These are phyloP conservation scores for Neurospora crassa DNA, from an alignment of 2,329 filamentous ascomycete genomes.

Conservation along the genomic window DNA sequence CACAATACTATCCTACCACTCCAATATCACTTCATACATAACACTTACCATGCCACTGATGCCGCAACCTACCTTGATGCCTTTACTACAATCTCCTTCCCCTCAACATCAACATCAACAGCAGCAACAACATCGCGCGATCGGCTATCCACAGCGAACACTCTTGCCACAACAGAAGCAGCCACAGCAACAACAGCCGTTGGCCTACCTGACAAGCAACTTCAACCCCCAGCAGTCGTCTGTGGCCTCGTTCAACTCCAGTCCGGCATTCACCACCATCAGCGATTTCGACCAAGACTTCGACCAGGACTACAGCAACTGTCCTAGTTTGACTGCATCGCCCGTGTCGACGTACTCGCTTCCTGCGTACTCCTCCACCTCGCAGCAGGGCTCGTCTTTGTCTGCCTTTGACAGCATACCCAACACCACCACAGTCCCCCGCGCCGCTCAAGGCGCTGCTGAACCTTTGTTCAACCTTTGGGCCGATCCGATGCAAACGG, in stretches of 20 bases:
- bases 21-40: not conserved
- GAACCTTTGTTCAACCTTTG: conserved; percentile 15
- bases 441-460: conserved; percentile 7
- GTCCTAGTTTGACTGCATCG: conserved; percentile 21
- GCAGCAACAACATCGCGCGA: conserved; percentile 7
- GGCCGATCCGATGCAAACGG: conserved; percentile 27
- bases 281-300: conserved; percentile 14
- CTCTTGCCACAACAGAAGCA: conserved; percentile 10
- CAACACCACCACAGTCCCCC: conserved; percentile 19
- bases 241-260: conserved; percentile 4
- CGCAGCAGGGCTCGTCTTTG: conserved; percentile 15
- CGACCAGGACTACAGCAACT: conserved; percentile 13
- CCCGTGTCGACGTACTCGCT: conserved; percentile 21
- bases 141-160: conserved; percentile 7
- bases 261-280: conserved; percentile 9
- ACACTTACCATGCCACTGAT: not conserved
- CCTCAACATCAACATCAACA: not conserved
- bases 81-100: not conserved
- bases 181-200: conserved; percentile 21
- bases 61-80: not conserved
- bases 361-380: conserved; percentile 15
- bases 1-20: not conserved
- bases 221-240: conserved; percentile 8
- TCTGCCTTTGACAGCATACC: conserved; percentile 26
- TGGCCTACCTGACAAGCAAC: conserved; percentile 12